A percentile compares a stretch with the other conserved stretches of the same genome.
These are phyloP conservation scores for Alternaria conjuncta DNA, from an alignment of 2,329 filamentous ascomycete genomes.

Conservation along the genomic window DNA sequence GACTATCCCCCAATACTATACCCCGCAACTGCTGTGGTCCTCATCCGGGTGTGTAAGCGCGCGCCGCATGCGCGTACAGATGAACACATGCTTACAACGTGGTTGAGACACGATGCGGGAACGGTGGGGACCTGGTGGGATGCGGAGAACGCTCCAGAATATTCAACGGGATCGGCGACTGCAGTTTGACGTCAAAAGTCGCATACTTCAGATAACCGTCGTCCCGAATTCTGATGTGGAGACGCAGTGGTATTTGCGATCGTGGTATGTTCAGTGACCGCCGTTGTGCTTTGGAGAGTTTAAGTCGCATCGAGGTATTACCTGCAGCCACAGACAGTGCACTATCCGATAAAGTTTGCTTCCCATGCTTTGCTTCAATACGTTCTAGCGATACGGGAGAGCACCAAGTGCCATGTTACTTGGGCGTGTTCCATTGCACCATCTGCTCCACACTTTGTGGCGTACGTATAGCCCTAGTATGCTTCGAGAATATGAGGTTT, in stretches of 20 bases:
- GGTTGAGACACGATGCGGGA: neutral
- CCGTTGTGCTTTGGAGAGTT: neutral
- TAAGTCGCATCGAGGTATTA: neutral
- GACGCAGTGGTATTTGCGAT: neutral
- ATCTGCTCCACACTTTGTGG: neutral
- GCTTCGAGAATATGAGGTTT: neutral
- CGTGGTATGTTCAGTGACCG: neutral
- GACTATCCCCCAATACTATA: neutral
- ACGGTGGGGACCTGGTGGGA: neutral
- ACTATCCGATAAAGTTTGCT: neutral
- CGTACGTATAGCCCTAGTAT: neutral
- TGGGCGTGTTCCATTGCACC: neutral
- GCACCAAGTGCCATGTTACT: neutral
- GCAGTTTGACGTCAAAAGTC: conserved; percentile 6
- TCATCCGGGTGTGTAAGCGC: neutral
- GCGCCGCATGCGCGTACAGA: neutral
- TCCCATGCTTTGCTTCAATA: neutral
- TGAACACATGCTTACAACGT: neutral
- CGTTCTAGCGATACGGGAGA: neutral
- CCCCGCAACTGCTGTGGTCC: neutral
- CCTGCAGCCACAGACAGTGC: neutral
- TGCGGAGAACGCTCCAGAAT: conserved; percentile 1
- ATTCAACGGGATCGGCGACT: neutral
- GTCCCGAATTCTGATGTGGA: neutral
- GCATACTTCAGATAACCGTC: neutral